Conservation (phyloP, 2,329 filamentous ascomycete genomes). For the Venturia oleaginea region DNA sequence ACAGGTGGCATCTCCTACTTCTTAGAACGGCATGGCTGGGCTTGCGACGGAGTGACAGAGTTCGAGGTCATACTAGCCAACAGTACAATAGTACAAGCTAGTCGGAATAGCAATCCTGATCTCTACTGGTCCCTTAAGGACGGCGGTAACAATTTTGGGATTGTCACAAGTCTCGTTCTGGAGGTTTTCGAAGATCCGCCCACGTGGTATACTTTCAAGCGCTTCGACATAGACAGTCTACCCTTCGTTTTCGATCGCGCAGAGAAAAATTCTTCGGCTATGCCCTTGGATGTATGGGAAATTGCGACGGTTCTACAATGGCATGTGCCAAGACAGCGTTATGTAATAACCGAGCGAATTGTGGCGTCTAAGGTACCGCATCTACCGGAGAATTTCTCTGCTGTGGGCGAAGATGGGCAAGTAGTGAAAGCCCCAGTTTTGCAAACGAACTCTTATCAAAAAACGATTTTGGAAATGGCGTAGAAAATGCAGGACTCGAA, state of each 20-base stretch:
- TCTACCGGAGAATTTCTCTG: too few species aligned
- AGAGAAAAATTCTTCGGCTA: not conserved
- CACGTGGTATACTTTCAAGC: too few species aligned
- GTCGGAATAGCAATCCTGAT: constrained; percentile 19
- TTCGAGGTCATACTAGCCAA: constrained; percentile 18
- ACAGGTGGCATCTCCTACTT: too few species aligned
- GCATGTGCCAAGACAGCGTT: too few species aligned
- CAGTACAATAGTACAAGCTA: constrained; percentile 26
- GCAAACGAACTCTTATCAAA: not conserved
- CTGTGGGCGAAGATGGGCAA: too few species aligned
- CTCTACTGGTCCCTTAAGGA: constrained; percentile 28
- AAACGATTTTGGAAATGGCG: not conserved
- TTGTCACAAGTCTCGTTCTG: constrained; percentile 24
- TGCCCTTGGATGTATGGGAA: too few species aligned
- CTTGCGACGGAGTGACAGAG: constrained; percentile 20
- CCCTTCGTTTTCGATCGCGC: not conserved
- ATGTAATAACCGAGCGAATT: too few species aligned
- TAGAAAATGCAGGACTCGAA: not conserved
- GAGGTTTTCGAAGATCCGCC: constrained; percentile 6
- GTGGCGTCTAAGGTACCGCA: too few species aligned
- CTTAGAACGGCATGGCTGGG: too few species aligned
- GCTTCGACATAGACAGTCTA: too few species aligned
- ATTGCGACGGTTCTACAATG: too few species aligned
- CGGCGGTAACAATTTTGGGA: constrained; percentile 29
- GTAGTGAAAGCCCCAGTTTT: too few species aligned